Evolutionary conservation across 2,329 filamentous ascomycete genomes (phyloP).

Genomic region (Alternaria ethzedia): DNA sequence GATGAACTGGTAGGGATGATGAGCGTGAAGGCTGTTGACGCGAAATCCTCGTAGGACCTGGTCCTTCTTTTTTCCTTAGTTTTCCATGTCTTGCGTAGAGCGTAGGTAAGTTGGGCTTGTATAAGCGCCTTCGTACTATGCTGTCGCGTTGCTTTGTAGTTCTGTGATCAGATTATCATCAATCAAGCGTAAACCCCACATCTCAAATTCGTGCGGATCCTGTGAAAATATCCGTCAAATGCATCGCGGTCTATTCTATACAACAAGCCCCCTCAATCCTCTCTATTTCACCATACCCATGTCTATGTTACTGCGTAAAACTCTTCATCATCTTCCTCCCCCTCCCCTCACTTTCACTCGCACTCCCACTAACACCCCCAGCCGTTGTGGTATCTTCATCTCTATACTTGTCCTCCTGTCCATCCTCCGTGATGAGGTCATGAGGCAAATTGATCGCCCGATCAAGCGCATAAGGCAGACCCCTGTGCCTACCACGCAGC

Average conservation of each 20-base stretch:
- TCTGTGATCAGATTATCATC: background rate
- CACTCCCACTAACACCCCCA: background rate
- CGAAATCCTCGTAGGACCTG: background rate
- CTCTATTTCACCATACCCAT: background rate
- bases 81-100: rapidly evolving
- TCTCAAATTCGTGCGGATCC: no score
- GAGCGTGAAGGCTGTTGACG: background rate
- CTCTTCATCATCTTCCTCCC: background rate
- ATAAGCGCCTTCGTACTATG: background rate
- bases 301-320: background rate
- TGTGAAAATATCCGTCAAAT: background rate
- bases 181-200: background rate
- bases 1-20: background rate
- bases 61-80: background rate
- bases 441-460: conserved; percentile 72
- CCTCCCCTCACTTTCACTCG: background rate
- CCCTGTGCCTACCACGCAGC: conserved; percentile 69
- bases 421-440: conserved; percentile 46
- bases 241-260: background rate
- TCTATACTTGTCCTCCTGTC: background rate
- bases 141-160: background rate
- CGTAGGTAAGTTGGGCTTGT: background rate
- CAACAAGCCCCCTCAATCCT: background rate
- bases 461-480: conserved; percentile 70
- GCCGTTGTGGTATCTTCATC: background rate